Base-by-base conservation (phyloP, 306 rosid species). In the Prosopis cineraria region DNA sequence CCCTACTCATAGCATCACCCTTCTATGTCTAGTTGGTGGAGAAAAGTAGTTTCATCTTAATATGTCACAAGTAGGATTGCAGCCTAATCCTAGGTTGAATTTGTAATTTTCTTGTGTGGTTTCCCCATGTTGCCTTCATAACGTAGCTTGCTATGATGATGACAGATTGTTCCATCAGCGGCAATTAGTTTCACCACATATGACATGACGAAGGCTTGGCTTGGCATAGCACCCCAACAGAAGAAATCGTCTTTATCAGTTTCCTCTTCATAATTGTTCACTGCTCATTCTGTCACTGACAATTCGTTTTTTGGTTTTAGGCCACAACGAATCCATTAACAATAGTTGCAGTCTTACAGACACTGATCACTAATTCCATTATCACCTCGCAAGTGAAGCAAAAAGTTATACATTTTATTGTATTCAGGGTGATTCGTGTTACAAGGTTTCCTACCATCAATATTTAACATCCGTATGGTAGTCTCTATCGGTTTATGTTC, bases 131-230 rank as follows among this genome's bases (percentile, higher is more conserved):
- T 63, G 60, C 36, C 14, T 14, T 53, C 24, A 50, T 62, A 53
- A 81, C 72, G 58, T 27, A 43, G 41, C 45, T 43, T 56, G 83
- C 41, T 14, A 13, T 85, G 73, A 13, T 85, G 73, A 55, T 64
- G 55, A 11, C 92, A 95, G 99, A 93, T 93, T 80, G 98, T 95
- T 84, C 99, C 99, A 25, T 89, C 98, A 22, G 98, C 92, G 47
- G 99, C 99, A 41, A 87, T 95, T 52, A 90, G 98, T 69, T 95
- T 95, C 89, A 85, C 97, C 3, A 86, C 93, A 44, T 91, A 95
- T 43, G 98, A 95, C 85, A 76, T 79, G 74, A 82, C 86, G 94
- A 95, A 95, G 89, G 68, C 69, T 65, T 91, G 97, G 97, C 98
- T 95, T 69, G 89, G 79, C 68, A 16, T 92, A 66, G 89, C 89